Evolutionary conservation across 2,329 filamentous ascomycete genomes (phyloP), one percentile per base, ranked within the genome.

Genomic region (Colletotrichum euphorbiae): DNA sequence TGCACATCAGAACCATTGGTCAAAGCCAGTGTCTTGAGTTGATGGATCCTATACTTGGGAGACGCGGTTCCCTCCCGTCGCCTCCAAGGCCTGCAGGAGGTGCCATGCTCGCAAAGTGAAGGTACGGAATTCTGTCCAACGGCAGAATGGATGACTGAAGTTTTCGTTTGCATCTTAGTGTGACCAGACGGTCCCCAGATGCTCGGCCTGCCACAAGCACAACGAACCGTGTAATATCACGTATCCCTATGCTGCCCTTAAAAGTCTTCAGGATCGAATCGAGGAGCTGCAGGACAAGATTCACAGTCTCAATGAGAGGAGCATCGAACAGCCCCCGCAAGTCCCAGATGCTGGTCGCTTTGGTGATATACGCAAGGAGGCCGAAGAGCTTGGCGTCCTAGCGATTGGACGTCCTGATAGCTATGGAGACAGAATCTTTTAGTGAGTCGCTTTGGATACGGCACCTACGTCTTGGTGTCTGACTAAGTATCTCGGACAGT

Each of bases 131-230:
- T 12, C n/a, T 8, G 24, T 15, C 12, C 12, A 4, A 48, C 3
- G 17, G 4, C 28, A 46, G 43, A 11, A 45, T 3, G 21, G 5
- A 7, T 17, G 11, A n/a, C 19, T 6, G 5, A 45, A 52, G 17
- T 5, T 21, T 51, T 21, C 13, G 36, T 51, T 33, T 40, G 46
- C 61, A 6, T 31, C 17, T 15, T 43, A 67, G 75, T 71, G 48
- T 77, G 73, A 66, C 73, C 70, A 70, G 74, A 75, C 46, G 71
- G 70, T 60, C 67, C 77, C 65, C 73, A 76, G 6, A 31, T 72
- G 70, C 43, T 63, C 69, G 9, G 19, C 67, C 19, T 72, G 70
- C 24, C 36, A 54, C 4, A 66, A 55, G 8, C 56, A 72, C 2
- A 50, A 58, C 36, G 69, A 72, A 55, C 59, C 70, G 8, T 72